Conservation (phyloP, 148 eudicot species). For the Tetragonia tetragonoides region DNA sequence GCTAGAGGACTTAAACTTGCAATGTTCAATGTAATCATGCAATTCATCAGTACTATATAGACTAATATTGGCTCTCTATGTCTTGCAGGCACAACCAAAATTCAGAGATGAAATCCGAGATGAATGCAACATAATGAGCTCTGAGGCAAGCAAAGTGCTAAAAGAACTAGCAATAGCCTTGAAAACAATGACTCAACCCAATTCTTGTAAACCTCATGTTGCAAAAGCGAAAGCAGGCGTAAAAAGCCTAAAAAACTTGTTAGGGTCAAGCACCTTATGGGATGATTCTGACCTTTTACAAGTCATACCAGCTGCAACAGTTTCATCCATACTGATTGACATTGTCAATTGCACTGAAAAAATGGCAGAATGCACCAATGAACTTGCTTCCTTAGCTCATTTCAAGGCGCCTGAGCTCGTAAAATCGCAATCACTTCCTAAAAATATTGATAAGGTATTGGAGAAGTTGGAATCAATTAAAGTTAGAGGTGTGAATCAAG, state of each 20-base stretch:
- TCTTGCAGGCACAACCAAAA: constrained; percentile 31
- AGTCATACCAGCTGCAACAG: constrained; percentile 40
- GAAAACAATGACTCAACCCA: constrained; percentile 38
- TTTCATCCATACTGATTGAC: constrained; percentile 46
- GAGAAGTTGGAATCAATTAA: not conserved
- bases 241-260: constrained; percentile 29
- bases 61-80: not conserved
- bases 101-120: constrained; percentile 30
- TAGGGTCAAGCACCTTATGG: constrained; percentile 32
- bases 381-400: constrained; percentile 38
- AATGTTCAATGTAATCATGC: too few species aligned
- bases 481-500: not conserved
- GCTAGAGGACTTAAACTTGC: too few species aligned
- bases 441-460: not conserved
- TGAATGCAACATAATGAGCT: constrained; percentile 37
- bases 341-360: constrained; percentile 39
- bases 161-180: constrained; percentile 42
- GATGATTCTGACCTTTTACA: constrained; percentile 29
- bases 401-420: constrained; percentile 27
- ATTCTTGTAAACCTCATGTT: constrained; percentile 33
- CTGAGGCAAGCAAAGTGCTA: constrained; percentile 52
- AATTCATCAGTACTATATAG: too few species aligned
- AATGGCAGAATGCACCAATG: constrained; percentile 36
- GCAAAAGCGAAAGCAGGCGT: constrained; percentile 40
- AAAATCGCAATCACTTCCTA: not conserved